Evolutionary conservation across 352 stramenopile genomes (phyloP).

Genomic region (Halophytophthora batemanensis): DNA sequence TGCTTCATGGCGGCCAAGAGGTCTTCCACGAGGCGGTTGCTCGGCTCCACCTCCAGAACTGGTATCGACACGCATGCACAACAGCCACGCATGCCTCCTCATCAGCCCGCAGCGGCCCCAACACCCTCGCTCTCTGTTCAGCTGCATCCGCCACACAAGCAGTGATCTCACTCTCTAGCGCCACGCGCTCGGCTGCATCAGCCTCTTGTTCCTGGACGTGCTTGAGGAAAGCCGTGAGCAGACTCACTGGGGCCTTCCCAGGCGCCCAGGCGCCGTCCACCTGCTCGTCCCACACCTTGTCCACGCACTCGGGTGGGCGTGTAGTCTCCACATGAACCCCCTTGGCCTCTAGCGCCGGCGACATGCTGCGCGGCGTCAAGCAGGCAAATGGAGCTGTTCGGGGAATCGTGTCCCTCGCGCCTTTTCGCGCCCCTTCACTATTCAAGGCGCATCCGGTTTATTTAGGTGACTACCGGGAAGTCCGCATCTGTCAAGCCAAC

Average conservation of each 20-base stretch:
- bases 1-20: slow-evolving; percentile 60
- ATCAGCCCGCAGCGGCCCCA: neutral
- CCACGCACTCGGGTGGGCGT: slow-evolving; percentile 40
- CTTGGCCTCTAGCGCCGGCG: slow-evolving; percentile 12
- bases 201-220: slow-evolving; percentile 57
- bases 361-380: slow-evolving; percentile 16
- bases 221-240: slow-evolving; percentile 55
- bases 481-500: too few species aligned
- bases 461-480: slow-evolving; percentile 3
- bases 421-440: slow-evolving; percentile 17
- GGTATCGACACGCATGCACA: neutral
- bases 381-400: neutral
- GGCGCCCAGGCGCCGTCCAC: slow-evolving; percentile 59
- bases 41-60: slow-evolving; percentile 62
- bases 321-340: slow-evolving; percentile 11
- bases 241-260: slow-evolving; percentile 53
- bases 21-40: slow-evolving; percentile 64
- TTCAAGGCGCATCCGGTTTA: slow-evolving; percentile 1
- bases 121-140: neutral
- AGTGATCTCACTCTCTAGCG: slow-evolving; percentile 39
- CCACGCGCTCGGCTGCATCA: slow-evolving; percentile 41
- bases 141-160: neutral
- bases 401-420: too few species aligned
- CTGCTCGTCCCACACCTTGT: slow-evolving; percentile 59
- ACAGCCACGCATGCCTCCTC: neutral